Percentiles rank a stretch among this genome's conserved stretches.
These are phyloP conservation scores for Triticum monococcum DNA, from an alignment of 176 grass and related monocot genomes.

Conservation along the genomic window DNA sequence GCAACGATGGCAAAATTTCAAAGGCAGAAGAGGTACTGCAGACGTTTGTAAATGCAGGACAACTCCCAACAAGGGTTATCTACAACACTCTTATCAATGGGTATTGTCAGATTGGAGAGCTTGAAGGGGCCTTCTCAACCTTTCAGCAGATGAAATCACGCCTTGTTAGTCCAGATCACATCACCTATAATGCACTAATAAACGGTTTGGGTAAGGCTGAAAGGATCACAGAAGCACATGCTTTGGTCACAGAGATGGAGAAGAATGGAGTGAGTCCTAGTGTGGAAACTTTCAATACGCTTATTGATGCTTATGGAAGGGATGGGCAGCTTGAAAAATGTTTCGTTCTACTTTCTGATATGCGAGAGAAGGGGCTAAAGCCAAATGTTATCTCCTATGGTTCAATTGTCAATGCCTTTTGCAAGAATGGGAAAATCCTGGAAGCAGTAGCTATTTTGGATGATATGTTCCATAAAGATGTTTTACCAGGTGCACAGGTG, in stretches of 20 bases:
- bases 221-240: constrained; percentile 43
- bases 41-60: constrained; percentile 34
- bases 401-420: constrained; percentile 67
- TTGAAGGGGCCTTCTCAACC: constrained; percentile 42
- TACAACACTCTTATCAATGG: constrained; percentile 66
- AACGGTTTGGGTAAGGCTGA: constrained; percentile 56
- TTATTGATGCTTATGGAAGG: constrained; percentile 54
- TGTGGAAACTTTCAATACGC: constrained; percentile 50
- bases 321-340: constrained; percentile 54
- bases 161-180: constrained; percentile 42
- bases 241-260: constrained; percentile 56
- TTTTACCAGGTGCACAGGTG: constrained; percentile 54
- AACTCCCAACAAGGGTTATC: constrained; percentile 48
- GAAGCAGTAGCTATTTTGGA: constrained; percentile 67
- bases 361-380: constrained; percentile 49
- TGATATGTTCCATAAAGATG: constrained; percentile 58
- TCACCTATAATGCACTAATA: constrained; percentile 63
- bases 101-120: constrained; percentile 47
- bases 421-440: constrained; percentile 50
- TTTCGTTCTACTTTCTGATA: constrained; percentile 42
- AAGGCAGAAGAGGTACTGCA: constrained; percentile 47
- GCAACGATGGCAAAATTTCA: constrained; percentile 52
- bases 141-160: constrained; percentile 46
- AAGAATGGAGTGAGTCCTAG: constrained; percentile 33
- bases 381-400: constrained; percentile 58